Evolutionary conservation across 345 rosid species (phyloP).

Genomic region (Boechera retrofracta): DNA sequence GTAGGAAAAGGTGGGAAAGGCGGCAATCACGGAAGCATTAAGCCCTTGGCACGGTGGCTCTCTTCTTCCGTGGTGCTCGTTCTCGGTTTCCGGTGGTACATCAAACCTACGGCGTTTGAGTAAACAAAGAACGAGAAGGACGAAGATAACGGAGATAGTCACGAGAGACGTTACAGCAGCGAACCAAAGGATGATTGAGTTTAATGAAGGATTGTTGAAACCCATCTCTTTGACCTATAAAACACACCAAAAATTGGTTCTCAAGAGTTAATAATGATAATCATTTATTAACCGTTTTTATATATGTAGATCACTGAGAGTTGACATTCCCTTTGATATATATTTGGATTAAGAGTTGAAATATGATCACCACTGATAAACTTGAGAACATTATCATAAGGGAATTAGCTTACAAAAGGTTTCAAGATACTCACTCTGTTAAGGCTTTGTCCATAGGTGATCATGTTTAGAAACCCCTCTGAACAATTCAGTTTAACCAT

Average conservation of each 20-base stretch:
- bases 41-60: conserved; percentile 40
- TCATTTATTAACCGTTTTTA: no score
- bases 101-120: conserved; percentile 40
- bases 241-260: conserved; percentile 7
- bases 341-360: conserved; percentile 43
- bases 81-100: conserved; percentile 18
- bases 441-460: no score
- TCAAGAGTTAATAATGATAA: no score
- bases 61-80: background rate
- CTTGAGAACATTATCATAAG: conserved; percentile 26
- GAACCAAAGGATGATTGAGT: conserved; percentile 42
- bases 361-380: conserved; percentile 31
- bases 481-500: no score
- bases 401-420: no score
- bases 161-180: conserved; percentile 39
- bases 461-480: no score
- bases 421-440: no score
- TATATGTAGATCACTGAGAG: no score
- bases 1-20: conserved; percentile 41
- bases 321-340: conserved; percentile 34
- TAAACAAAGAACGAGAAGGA: conserved; percentile 21
- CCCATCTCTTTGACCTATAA: conserved; percentile 28
- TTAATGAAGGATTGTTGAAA: conserved; percentile 35
- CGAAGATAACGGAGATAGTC: conserved; percentile 29
- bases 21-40: conserved; percentile 42